Evolutionary conservation across 805 yeast species (phyloP).

Genomic region (Kodamaea fukazawae): DNA sequence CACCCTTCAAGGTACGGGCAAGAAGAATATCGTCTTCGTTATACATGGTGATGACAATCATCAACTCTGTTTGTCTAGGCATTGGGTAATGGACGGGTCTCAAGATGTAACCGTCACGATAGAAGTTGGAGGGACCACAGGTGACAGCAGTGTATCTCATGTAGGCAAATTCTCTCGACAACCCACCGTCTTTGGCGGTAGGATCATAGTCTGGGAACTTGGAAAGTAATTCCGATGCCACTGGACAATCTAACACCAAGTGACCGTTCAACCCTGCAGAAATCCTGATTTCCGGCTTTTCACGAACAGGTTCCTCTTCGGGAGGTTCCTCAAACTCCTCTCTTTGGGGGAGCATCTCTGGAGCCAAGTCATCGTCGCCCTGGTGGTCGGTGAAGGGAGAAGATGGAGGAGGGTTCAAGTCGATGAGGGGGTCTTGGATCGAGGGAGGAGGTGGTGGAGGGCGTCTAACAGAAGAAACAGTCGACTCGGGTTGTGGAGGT

Average conservation of each 20-base stretch:
- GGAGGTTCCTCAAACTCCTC: slow-evolving; percentile 31
- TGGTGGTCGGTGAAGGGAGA: slow-evolving; percentile 21
- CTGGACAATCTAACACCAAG: slow-evolving; percentile 85
- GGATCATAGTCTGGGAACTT: slow-evolving; percentile 41
- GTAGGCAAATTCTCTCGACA: slow-evolving; percentile 55
- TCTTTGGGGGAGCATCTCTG: slow-evolving; percentile 6
- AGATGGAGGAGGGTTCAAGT: slow-evolving; percentile 3
- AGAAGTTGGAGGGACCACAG: slow-evolving; percentile 66
- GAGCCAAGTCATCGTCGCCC: slow-evolving; percentile 20
- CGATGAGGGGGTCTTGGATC: background rate
- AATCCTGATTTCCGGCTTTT: slow-evolving; percentile 33
- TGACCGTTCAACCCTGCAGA: slow-evolving; percentile 57
- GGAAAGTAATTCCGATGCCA: slow-evolving; percentile 61
- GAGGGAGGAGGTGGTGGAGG: slow-evolving; percentile 12
- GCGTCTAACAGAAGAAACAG: slow-evolving; percentile 1
- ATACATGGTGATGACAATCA: slow-evolving; percentile 63
- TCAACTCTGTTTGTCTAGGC: slow-evolving; percentile 56
- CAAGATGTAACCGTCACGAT: slow-evolving; percentile 52
- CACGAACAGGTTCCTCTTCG: slow-evolving; percentile 28
- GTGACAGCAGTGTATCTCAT: slow-evolving; percentile 66
- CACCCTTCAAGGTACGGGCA: slow-evolving; percentile 61
- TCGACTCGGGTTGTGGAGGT: slow-evolving; percentile 15
- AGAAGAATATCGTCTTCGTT: slow-evolving; percentile 63
- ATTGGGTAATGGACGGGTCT: slow-evolving; percentile 54
- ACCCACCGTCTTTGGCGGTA: slow-evolving; percentile 36